A percentile compares a stretch with the other conserved stretches of the same genome.
Conservation (phyloP, 495 filamentous ascomycete species). For the Tricharina praecox region DNA sequence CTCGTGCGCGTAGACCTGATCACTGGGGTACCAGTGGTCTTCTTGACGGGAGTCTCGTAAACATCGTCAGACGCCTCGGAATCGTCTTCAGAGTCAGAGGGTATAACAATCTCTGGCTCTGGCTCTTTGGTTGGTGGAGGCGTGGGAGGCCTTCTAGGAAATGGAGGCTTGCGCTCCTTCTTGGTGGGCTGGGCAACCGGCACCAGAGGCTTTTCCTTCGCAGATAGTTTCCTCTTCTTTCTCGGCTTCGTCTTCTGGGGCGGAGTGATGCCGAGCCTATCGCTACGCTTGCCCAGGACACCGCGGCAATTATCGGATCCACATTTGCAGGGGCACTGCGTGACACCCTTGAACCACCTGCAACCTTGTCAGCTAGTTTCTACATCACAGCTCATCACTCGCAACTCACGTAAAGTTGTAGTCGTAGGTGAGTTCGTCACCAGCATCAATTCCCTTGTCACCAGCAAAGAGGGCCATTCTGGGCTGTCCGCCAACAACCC, state of each 20-base stretch:
- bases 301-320: conserved; percentile 61
- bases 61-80: not conserved
- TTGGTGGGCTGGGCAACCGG: conserved; percentile 7
- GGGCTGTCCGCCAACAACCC: conserved; percentile 81
- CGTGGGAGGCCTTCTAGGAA: conserved; percentile 7
- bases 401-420: conserved; percentile 88
- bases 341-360: conserved; percentile 27
- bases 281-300: conserved; percentile 40
- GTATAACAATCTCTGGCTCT: conserved; percentile 10
- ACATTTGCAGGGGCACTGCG: conserved; percentile 57
- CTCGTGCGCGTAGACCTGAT: conserved; percentile 11
- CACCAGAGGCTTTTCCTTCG: too few relatives aligned
- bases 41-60: not conserved
- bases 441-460: conserved; percentile 72
- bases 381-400: not conserved
- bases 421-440: conserved; percentile 96
- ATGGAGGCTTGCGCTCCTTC: conserved; percentile 19
- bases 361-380: conserved; percentile 2
- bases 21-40: not conserved
- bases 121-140: conserved; percentile 11
- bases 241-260: not conserved
- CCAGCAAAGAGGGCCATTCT: conserved; percentile 96
- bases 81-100: conserved; percentile 7
- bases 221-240: conserved; percentile 36
- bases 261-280: conserved; percentile 14